These are phyloP conservation scores for Helianthus annuus DNA, from an alignment of 129 eudicot species.

Conservation along the genomic window HanXRQr2.0-SUNRISE NC_035444.2:37855781-37856280, in stretches of 20 bases:
- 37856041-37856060: slow-evolving; percentile 63
- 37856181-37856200: slow-evolving; percentile 5
- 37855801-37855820: too few relatives aligned
- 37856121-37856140: slow-evolving; percentile 70
- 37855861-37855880: slow-evolving; percentile 71
- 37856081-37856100: slow-evolving; percentile 82
- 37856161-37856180: slow-evolving; percentile 47
- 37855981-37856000: slow-evolving; percentile 77
- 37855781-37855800: background rate
- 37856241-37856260: too few relatives aligned
- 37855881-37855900: slow-evolving; percentile 88
- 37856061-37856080: slow-evolving; percentile 78
- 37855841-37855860: slow-evolving; percentile 76
- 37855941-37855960: slow-evolving; percentile 69
- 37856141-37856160: slow-evolving; percentile 90
- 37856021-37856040: slow-evolving; percentile 63
- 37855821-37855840: background rate
- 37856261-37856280: too few relatives aligned
- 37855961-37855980: slow-evolving; percentile 79
- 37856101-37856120: slow-evolving; percentile 81
- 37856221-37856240: too few relatives aligned
- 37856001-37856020: slow-evolving; percentile 58
- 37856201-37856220: too few relatives aligned
- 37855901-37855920: slow-evolving; percentile 98
- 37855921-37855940: slow-evolving; percentile 91